Percentiles rank a stretch among this genome's conserved stretches.
phyloP scores from a whole-genome alignment of 2,329 filamentous ascomycete genomes.

The Xylariomycetidae sp. region DNA sequence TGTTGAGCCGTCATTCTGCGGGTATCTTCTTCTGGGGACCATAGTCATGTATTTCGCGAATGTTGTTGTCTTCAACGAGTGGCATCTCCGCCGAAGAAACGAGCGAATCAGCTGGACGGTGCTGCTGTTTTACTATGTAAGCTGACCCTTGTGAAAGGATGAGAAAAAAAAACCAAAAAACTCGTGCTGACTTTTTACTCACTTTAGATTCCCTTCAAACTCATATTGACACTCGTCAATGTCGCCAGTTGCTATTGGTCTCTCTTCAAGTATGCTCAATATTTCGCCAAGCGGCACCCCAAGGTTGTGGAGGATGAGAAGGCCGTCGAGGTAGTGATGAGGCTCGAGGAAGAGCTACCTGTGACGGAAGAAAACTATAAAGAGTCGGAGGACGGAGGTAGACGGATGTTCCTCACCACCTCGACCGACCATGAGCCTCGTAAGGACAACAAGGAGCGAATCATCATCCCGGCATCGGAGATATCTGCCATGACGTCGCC shows the following conservation, averaged over 20 bases:
- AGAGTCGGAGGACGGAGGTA: neutral
- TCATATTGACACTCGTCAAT: constrained; percentile 39
- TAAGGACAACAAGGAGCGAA: neutral
- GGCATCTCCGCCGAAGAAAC: constrained; percentile 40
- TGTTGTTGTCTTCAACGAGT: constrained; percentile 42
- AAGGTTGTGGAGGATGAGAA: constrained; percentile 40
- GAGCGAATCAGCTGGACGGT: constrained; percentile 35
- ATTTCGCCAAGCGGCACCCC: constrained; percentile 41
- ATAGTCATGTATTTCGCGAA: constrained; percentile 38
- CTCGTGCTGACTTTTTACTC: neutral
- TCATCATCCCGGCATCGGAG: neutral
- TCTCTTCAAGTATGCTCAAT: constrained; percentile 39
- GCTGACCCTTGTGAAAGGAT: too few species aligned
- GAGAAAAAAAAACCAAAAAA: neutral
- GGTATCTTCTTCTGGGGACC: constrained; percentile 32
- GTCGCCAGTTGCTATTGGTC: constrained; percentile 36
- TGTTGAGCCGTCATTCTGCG: constrained; percentile 33
- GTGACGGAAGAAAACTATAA: neutral
- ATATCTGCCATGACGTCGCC: too few species aligned
- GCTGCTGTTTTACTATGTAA: constrained; percentile 33
- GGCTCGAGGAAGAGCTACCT: constrained; percentile 11
- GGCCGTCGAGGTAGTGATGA: constrained; percentile 15
- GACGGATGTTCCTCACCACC: constrained; percentile 1
- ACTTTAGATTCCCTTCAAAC: constrained; percentile 34
- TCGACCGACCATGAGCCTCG: neutral